These are phyloP conservation scores for Leptomonas pyrrhocoris DNA, from an alignment of 208 protist species.

Conservation along the genomic window DNA sequence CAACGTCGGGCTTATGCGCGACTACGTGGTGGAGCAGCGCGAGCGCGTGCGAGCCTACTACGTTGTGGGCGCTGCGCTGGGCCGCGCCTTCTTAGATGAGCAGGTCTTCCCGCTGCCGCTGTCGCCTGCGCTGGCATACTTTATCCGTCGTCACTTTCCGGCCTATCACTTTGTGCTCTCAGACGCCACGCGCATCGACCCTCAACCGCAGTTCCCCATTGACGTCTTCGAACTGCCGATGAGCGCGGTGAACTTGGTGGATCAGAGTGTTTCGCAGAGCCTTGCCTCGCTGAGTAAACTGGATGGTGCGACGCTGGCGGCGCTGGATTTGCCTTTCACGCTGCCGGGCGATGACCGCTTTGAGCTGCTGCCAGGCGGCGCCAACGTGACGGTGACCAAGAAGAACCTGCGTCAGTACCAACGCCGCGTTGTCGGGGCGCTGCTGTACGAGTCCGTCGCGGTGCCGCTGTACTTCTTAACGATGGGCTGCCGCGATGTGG, in stretches of 20 bases:
- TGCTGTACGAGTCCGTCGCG: slow-evolving; percentile 78
- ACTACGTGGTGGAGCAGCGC: slow-evolving; percentile 54
- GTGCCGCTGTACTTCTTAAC: slow-evolving; percentile 69
- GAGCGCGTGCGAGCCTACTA: slow-evolving; percentile 64
- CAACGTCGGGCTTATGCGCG: slow-evolving; percentile 32
- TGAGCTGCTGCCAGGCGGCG: slow-evolving; percentile 61
- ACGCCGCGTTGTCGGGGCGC: slow-evolving; percentile 51
- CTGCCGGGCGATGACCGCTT: slow-evolving; percentile 76
- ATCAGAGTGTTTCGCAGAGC: slow-evolving; percentile 53
- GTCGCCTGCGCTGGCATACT: slow-evolving; percentile 69
- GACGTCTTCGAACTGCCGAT: slow-evolving; percentile 70
- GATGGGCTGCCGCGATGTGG: slow-evolving; percentile 76
- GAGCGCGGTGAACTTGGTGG: slow-evolving; percentile 60
- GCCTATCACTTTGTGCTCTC: slow-evolving; percentile 36
- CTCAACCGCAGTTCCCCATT: slow-evolving; percentile 49
- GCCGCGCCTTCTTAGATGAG: slow-evolving; percentile 78
- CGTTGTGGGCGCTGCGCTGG: slow-evolving; percentile 74
- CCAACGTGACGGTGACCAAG: slow-evolving; percentile 45
- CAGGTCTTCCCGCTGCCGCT: slow-evolving; percentile 80
- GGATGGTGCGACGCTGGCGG: slow-evolving; percentile 38
- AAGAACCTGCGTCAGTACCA: slow-evolving; percentile 68
- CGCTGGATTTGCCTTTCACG: slow-evolving; percentile 83
- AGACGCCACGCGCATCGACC: slow-evolving; percentile 24
- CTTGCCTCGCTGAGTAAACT: slow-evolving; percentile 47
- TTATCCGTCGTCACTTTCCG: slow-evolving; percentile 58